Base-by-base conservation (phyloP, 73 alveolate species). In the Urostyla sp. region DNA sequence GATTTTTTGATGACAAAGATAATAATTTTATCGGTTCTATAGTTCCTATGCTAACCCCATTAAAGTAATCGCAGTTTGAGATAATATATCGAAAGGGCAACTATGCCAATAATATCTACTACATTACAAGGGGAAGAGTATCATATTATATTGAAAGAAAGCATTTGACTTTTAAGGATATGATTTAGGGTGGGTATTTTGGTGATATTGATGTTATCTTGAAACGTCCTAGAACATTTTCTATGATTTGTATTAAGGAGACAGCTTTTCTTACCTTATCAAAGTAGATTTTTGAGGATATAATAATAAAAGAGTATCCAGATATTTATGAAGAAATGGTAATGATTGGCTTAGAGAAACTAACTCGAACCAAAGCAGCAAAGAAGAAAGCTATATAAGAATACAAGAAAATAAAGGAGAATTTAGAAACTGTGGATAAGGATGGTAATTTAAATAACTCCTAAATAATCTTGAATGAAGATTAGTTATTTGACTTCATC, bases 131-230 rank as follows among this genome's bases (percentile, higher is more conserved):
- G 72, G 94, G 94, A 23, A 67, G 85, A 45, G 91, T 81, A 6
- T 46, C 84, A 23, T 72, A 67, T 37, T 63, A 28, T 67, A 40
- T 63, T 54, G 91, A 80, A 37, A 35, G 72, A 18, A 80, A 80
- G 53, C 66, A 81, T 46, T 48, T 80, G 20, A 88, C 83, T 30
- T 87, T 80, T 46, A 60, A 59, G 24, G 81, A 84, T 36, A 77
- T 80, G 84, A 45, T 72, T n/a, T 83, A 80, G 56, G 94, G 94
- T 13, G 76, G 88, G 43, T 72, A 87, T 55, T 87, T 87, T 32
- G 94, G 94, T 0, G 94, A 87, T 35, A 80, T 81, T 38, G 94
- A 87, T 3, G 69, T 87, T 11, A 67, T 87, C 27, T 57, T 55
- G 46, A 54, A 83, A 32, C 30, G 83, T 7, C 84, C 75, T 15